Evolutionary conservation across 768 basidiomycete species (phyloP), one percentile per base, ranked within the genome.

Genomic region (Cantharellus anzutake): DNA sequence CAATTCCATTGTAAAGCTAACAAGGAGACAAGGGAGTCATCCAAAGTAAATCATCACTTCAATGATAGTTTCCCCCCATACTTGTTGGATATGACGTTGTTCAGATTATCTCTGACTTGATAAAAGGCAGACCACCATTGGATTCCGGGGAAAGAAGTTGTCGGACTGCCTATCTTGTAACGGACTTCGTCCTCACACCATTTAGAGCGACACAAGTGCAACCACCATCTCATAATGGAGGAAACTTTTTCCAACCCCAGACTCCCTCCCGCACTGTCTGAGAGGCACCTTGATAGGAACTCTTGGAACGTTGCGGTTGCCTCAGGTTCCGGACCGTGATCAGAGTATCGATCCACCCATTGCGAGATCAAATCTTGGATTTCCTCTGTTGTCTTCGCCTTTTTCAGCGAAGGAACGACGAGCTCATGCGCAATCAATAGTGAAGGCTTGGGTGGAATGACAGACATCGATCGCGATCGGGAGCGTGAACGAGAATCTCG

Each of bases 211-310:
- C 89, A 68, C 37, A 92, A 67, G 40, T 83, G 74, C 63, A 80
- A 69, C 91, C 89, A 92, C 86, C 84, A 93, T 65, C 78, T 82
- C 74, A 88, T 73, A 16, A 87, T 78, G 35, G 78, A 78, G 7
- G 85, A 69, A 58, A 81, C 84, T 62, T 78, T 78, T 70, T 84
- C 83, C 44, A 89, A 70, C 0, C 86, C 80, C n/a, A 65, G 76
- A 67, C 86, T 84, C 3, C 77, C 71, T 51, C 77, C 79, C 57
- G 68, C 67, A 20, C 67, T 65, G n/a, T 75, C 72, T 66, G 83
- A 80, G 41, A 84, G 78, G 60, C 79, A 81, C 63, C 79, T 78
- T 56, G 84, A 72, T 53, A 94, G 71, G 66, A 80, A 94, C 60
- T 78, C 82, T 16, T 77, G 74, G 59, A 97, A 82, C 64, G 80